phyloP scores from a whole-genome alignment of 805 yeast genomes.

The Suhomyces prunicola region DNA sequence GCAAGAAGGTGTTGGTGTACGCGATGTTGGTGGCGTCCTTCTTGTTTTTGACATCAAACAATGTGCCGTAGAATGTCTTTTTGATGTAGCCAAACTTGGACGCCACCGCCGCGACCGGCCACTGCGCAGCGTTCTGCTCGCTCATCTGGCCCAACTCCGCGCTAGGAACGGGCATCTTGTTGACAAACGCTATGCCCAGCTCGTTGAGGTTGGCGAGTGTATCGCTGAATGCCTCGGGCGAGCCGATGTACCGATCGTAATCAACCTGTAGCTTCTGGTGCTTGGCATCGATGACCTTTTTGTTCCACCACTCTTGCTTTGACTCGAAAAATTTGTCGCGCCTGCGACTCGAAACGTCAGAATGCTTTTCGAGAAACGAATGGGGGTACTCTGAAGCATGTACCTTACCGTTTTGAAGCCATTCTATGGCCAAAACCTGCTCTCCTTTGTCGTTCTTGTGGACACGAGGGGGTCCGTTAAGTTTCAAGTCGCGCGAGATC shows the following conservation, averaged over 20 bases:
- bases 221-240: constrained; percentile 29
- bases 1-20: constrained; percentile 59
- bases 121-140: constrained; percentile 37
- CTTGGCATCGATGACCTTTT: constrained; percentile 17
- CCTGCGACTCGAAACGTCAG: constrained; percentile 30
- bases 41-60: constrained; percentile 60
- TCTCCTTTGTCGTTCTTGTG: constrained; percentile 19
- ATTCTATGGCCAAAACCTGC: constrained; percentile 36
- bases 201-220: constrained; percentile 47
- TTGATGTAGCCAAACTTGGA: constrained; percentile 63
- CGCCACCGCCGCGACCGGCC: constrained; percentile 44
- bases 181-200: constrained; percentile 56
- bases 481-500: constrained; percentile 32
- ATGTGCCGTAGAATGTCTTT: constrained; percentile 66
- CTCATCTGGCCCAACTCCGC: constrained; percentile 25
- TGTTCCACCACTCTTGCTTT: constrained; percentile 39
- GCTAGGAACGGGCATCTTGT: constrained; percentile 47
- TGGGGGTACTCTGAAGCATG: constrained; percentile 40
- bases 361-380: constrained; percentile 45
- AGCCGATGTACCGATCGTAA: constrained; percentile 36
- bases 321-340: constrained; percentile 35
- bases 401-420: constrained; percentile 27
- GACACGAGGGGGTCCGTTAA: constrained; percentile 34
- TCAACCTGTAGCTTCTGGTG: constrained; percentile 20
- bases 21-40: constrained; percentile 63